Conservation (phyloP, 805 yeast genomes). For the Ogataea haglerorum region DNA sequence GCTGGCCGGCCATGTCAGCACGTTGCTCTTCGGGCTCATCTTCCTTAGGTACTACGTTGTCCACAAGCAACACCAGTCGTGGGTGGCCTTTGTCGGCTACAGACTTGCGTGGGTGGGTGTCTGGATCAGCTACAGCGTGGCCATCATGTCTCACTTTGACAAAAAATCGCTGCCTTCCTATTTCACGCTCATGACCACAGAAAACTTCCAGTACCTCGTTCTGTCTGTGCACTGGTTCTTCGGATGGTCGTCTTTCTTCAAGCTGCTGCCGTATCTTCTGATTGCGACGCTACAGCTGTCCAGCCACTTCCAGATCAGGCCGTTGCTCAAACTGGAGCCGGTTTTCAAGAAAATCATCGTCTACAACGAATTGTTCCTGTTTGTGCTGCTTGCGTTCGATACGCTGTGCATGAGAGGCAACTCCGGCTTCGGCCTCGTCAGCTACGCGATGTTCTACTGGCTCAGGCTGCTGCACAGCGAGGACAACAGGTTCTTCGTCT, state of each 20-base stretch:
- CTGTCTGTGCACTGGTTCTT: slow-evolving; percentile 58
- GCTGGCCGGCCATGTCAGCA: slow-evolving; percentile 52
- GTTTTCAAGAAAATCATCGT: slow-evolving; percentile 48
- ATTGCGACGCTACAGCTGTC: slow-evolving; percentile 59
- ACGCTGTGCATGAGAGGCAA: slow-evolving; percentile 62
- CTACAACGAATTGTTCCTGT: slow-evolving; percentile 55
- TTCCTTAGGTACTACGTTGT: slow-evolving; percentile 35
- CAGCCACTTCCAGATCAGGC: slow-evolving; percentile 36
- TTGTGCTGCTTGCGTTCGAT: slow-evolving; percentile 52
- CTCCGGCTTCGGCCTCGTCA: slow-evolving; percentile 63
- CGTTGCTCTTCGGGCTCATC: slow-evolving; percentile 42
- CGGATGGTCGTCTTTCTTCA: slow-evolving; percentile 62
- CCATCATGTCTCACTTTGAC: slow-evolving; percentile 59
- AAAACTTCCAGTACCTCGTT: slow-evolving; percentile 67
- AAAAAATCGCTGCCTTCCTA: slow-evolving; percentile 55
- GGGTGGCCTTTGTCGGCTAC: slow-evolving; percentile 50
- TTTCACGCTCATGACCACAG: slow-evolving; percentile 63
- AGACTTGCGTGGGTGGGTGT: slow-evolving; percentile 57
- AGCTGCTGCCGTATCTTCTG: slow-evolving; percentile 56
- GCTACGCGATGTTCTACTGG: slow-evolving; percentile 64
- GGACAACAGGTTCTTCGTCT: slow-evolving; percentile 43
- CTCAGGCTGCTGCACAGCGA: slow-evolving; percentile 58
- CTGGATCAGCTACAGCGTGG: slow-evolving; percentile 46
- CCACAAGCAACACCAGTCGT: slow-evolving; percentile 36
- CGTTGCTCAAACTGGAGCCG: slow-evolving; percentile 37